Evolutionary conservation across 805 yeast species (phyloP), one percentile per base, ranked within the genome.

Genomic region (Kregervanrija delftensis): DNA sequence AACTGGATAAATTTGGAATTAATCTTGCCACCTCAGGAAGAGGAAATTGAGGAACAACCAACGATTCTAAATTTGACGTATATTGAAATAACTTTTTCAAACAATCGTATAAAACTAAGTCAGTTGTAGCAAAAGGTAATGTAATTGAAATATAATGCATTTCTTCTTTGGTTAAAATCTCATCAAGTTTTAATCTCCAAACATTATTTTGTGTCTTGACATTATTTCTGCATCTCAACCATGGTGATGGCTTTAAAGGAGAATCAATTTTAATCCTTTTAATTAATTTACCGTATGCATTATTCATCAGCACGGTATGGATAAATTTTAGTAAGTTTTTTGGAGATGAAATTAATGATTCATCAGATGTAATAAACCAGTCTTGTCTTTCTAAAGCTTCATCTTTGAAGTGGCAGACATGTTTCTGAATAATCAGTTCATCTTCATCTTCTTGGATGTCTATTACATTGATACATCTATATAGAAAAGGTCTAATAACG

Each of bases 41-140:
- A 1, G 49, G 39, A 33, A 50, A 49, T 11, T 42, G 41, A 1
- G 53, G 44, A n/a, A 47, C 41, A 33, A 38, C 38, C n/a, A 58
- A 34, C 5, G 40, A 41, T 17, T 39, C 33, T 35, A 58, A 39
- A 36, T 53, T 52, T 1, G 54, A 47, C 5, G 58, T 48, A 15
- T 40, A 35, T 8, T 43, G 36, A 5, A 56, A 9, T 4, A 56
- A 34, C 10, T 49, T 14, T 5, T 17, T 9, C 12, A 58, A 40
- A 15, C 51, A 48, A 30, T 56, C 55, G 33, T 57, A 54, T 4
- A 58, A 14, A 4, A 53, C 46, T 45, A 54, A 35, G 1, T 37
- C 13, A 2, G 41, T 13, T 8, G 42, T 4, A 13, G 48, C 44
- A 14, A 50, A 46, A 5, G 39, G 4, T 11, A 53, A 33, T 14